phyloP scores from a whole-genome alignment of 2,329 filamentous ascomycete genomes.

The Arthroderma sp. region DNA sequence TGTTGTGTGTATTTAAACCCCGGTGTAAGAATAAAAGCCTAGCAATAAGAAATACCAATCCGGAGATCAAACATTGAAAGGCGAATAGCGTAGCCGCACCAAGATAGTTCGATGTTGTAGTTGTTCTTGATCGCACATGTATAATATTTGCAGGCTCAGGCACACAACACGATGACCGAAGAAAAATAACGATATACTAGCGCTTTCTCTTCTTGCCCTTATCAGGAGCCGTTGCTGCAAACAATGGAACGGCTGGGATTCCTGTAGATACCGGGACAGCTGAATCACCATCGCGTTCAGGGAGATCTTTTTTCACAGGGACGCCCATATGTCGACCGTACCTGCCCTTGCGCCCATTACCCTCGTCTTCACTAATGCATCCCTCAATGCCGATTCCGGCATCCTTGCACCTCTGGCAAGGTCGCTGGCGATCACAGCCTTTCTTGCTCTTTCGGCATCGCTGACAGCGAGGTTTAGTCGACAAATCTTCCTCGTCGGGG shows the following conservation, averaged over 20 bases:
- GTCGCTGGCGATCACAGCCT: conserved; percentile 90
- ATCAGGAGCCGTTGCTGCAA: conserved; percentile 30
- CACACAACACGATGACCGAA: no score
- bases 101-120: no score
- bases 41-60: no score
- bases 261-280: conserved; percentile 42
- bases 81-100: no score
- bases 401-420: conserved; percentile 89
- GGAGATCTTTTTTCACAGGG: conserved; percentile 44
- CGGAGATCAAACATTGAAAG: no score
- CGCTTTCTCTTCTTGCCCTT: conserved; percentile 61
- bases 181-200: conserved; percentile 19
- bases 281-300: conserved; percentile 22
- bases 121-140: no score
- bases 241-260: conserved; percentile 20
- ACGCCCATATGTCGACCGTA: conserved; percentile 64
- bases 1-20: no score
- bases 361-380: conserved; percentile 94
- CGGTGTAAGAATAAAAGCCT: no score
- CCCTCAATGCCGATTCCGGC: conserved; percentile 86
- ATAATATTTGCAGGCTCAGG: not conserved
- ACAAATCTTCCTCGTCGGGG: conserved; percentile 75
- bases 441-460: conserved; percentile 99
- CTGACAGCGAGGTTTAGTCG: conserved; percentile 92
- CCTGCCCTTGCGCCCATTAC: conserved; percentile 88